phyloP scores from a whole-genome alignment of 2,329 filamentous ascomycete genomes.

The Botryosphaeria agaves region DNA sequence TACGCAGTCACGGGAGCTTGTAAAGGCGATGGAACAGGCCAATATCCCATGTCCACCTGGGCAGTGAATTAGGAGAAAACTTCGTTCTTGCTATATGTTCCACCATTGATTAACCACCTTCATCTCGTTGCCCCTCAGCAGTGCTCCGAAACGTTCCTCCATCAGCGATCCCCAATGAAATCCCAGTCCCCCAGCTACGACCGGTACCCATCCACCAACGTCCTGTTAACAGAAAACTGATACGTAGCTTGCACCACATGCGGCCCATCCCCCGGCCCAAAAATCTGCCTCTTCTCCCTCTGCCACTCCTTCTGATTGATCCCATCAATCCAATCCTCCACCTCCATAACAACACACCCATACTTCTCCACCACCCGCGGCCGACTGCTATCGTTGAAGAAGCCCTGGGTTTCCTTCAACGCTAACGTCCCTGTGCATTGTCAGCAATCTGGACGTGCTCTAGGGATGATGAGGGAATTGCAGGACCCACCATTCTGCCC shows the following conservation, averaged over 20 bases:
- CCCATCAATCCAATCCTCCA: constrained; percentile 83
- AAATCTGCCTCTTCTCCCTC: constrained; percentile 36
- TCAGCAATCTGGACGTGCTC: constrained; percentile 2
- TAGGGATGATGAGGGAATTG: constrained; percentile 10
- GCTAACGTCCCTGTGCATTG: constrained; percentile 30
- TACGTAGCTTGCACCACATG: constrained; percentile 28
- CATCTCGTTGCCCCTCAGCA: no score
- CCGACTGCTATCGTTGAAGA: constrained; percentile 31
- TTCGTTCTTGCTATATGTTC: no score
- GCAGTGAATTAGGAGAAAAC: no score
- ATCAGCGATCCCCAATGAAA: no score
- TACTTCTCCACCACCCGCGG: constrained; percentile 52
- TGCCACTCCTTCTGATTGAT: constrained; percentile 89
- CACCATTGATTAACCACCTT: no score
- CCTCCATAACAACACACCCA: constrained; percentile 79
- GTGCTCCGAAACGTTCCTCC: no score
- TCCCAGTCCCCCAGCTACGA: no score
- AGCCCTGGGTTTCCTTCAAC: constrained; percentile 53
- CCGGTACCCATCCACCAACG: no score
- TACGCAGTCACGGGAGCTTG: no score
- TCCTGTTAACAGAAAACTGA: constrained; percentile 21
- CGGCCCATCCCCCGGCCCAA: constrained; percentile 23
- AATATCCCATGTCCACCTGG: no score
- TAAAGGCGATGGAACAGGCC: no score
- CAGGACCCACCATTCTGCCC: constrained; percentile 48